These are phyloP conservation scores for Elsinoe perseae DNA, from an alignment of 2,329 filamentous ascomycete species.

Conservation along the genomic window DNA sequence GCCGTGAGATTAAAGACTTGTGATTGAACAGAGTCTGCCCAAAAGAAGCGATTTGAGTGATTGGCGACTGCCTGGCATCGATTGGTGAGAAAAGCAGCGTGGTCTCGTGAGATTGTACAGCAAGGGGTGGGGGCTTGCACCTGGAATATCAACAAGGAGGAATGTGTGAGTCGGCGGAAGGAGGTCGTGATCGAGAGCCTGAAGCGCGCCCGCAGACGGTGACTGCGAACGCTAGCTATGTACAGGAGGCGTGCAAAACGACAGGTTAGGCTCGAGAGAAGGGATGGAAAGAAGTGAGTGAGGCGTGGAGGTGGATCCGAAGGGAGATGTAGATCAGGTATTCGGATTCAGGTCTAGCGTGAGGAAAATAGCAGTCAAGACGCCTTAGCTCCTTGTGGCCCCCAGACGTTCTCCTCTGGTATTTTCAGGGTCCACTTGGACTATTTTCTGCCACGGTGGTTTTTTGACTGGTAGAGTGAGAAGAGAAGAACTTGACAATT, in stretches of 20 bases:
- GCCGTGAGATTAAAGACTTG: conserved; percentile 10
- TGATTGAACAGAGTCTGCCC: background rate
- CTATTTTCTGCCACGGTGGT: background rate
- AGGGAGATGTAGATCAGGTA: background rate
- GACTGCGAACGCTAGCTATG: conserved; percentile 7
- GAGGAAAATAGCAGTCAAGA: background rate
- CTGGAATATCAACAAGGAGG: conserved; percentile 7
- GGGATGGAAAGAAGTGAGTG: background rate
- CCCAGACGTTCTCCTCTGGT: conserved; percentile 5
- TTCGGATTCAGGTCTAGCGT: background rate
- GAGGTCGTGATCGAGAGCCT: conserved; percentile 4
- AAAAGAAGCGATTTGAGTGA: conserved; percentile 4
- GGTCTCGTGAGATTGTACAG: conserved; percentile 11
- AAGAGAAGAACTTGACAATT: background rate
- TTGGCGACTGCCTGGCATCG: background rate
- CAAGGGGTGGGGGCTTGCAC: background rate
- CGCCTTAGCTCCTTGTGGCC: background rate
- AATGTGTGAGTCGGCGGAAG: conserved; percentile 3
- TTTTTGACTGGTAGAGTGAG: background rate
- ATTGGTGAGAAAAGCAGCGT: background rate
- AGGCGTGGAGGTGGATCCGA: background rate
- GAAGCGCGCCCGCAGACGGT: background rate
- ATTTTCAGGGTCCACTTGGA: conserved; percentile 6
- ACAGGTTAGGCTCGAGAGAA: background rate
- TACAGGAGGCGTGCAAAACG: background rate